Evolutionary conservation across 2,329 filamentous ascomycete species (phyloP), one percentile per base, ranked within the genome.

Genomic region (Aspergillus fructus): DNA sequence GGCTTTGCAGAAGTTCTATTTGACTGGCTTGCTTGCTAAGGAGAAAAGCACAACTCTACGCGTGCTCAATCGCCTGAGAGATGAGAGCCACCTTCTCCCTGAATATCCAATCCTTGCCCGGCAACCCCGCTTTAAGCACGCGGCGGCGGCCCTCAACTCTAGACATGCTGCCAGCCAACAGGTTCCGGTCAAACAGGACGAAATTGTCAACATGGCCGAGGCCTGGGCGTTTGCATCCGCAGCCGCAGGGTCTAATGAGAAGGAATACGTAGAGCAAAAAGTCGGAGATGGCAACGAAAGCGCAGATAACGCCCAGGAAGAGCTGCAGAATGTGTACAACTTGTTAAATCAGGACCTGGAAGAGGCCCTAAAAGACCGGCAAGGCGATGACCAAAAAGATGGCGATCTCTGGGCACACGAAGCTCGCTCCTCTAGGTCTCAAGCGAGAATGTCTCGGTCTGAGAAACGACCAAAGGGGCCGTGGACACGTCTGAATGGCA

Each of bases 41-140:
- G 73, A 77, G 51, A 75, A 71, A 61, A 64, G 65, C 13, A 73
- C 67, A 1, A 66, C 70, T 1, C 64, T 73, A 19, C 74, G 73
- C 30, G 64, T 68, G 3, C 64, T 77, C n/a, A 69, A 75, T 55
- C 72, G 74, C 13, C 58, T 77, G n/a, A 68, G 69, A 8, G 73
- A 76, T 39, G 75, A 77, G 57, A 77, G 74, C 49, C 75, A 76
- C 46, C 66, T 77, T 8, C 73, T 77, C n/a, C 73, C 74, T 2
- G 73, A 76, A 50, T 77, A 76, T 49, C 74, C 75, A 3, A 65
- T 74, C 23, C 62, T 71, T 6, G 66, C 70, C 19, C 69, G 66
- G 34, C 74, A 76, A 49, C 63, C 69, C 5, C 72, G 71, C 39
- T 74, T 74, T 63, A 72, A 74, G 49, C 66, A 73, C 42, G 66